Base-by-base conservation (phyloP, 257 asterid genomes). In the Lycium ferocissimum region DNA sequence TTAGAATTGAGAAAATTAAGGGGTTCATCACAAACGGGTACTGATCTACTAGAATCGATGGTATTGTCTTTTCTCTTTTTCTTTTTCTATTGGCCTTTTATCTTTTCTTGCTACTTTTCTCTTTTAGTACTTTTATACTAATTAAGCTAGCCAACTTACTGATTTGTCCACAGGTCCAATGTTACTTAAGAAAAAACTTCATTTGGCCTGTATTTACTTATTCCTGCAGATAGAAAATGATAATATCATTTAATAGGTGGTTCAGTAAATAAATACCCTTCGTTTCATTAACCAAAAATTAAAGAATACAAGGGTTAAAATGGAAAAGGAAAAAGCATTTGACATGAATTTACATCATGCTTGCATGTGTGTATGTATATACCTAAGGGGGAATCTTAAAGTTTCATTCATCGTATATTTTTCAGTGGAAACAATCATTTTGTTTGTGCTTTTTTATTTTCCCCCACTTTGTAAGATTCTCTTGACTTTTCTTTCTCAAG, bases 391-490 rank as follows among this genome's bases (percentile, higher is more conserved):
- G 11, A 66, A 20, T 20, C 26, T 83, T 83, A 84, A 81, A 62
- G 86, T 73, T 80, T 75, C 83, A 83, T 79, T 87, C 72, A 83
- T 86, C 61, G 81, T 75, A 76, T 51, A 51, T 76, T 10, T 49
- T 51, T 87, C 85, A 43, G 88, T 81, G 89, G 88, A 85, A 86
- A 89, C 84, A 90, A 91, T 89, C 87, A 87, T 88, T 86, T 88
- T 87, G 89, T 84, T 85, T 89, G 87, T 81, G 80, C 79, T 91
- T 88, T 88, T 38, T 40, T 40, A 1, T 1, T 56, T 12, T 84
- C 83, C 82, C 84, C 59, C 84, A 87, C 94, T 90, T 92, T 91
- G 83, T 85, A 83, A 72, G 94, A 91, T 93, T 90, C 93, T 63
- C 63, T 81, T 81, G 84, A 65, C 89, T 84, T 93, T 93, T 93